phyloP scores from a whole-genome alignment of 352 stramenopile genomes.

The Globisporangium sylvaticum region DNA sequence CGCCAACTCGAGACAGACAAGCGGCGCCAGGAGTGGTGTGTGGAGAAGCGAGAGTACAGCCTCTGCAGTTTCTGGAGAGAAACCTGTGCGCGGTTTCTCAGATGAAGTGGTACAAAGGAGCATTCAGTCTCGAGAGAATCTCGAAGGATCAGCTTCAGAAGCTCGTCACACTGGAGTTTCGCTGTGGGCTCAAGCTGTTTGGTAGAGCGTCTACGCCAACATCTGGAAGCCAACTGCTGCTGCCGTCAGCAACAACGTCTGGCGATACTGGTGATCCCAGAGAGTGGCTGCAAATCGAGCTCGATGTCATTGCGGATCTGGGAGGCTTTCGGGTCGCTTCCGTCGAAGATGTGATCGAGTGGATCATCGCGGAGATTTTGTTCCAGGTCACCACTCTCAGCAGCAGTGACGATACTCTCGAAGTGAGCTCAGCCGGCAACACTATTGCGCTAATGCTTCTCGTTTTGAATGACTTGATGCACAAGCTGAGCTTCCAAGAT shows the following conservation, averaged over 20 bases:
- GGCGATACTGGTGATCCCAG: background rate
- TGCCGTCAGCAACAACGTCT: background rate
- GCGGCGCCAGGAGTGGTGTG: background rate
- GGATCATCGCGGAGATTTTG: conserved; percentile 14
- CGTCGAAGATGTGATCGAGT: conserved; percentile 8
- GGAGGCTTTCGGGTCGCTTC: background rate
- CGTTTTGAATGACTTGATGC: conserved; percentile 15
- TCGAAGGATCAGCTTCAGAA: background rate
- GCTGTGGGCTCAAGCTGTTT: conserved; percentile 14
- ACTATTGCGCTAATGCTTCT: conserved; percentile 7
- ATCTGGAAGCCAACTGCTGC: background rate
- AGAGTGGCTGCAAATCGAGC: conserved; percentile 8
- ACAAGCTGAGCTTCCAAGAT: background rate
- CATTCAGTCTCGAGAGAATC: background rate
- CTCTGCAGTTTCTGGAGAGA: background rate
- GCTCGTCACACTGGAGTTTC: conserved; percentile 15
- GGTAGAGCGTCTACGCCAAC: background rate
- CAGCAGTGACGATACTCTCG: background rate
- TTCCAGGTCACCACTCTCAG: background rate
- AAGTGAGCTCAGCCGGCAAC: background rate
- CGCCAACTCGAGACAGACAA: background rate
- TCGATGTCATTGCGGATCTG: conserved; percentile 8
- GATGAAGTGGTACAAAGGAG: conserved; percentile 4
- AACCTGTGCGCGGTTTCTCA: conserved; percentile 1
- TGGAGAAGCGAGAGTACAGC: background rate